Evolutionary conservation across 352 stramenopile genomes (phyloP), one percentile per base, ranked within the genome.

Genomic region (Phytophthora megakarya): DNA sequence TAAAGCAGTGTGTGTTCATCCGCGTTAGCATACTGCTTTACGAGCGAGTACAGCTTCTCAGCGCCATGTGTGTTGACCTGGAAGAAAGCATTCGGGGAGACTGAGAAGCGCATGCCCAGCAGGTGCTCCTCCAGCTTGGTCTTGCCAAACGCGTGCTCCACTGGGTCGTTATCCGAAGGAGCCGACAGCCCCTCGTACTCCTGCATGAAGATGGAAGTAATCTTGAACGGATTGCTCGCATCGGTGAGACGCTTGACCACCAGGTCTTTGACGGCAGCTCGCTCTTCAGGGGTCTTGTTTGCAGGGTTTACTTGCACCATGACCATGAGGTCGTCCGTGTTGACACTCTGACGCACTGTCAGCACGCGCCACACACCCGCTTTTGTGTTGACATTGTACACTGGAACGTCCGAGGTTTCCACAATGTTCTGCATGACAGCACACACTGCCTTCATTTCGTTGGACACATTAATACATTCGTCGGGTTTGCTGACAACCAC

Each of bases 51-150:
- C 1, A 99, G 84, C 33, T 92, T 84, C 75, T 99, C 96, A 0
- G 97, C 97, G 44, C 92, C 93, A 38, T 73, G 73, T 1, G 97
- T 99, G 70, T 99, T 99, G 4, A 98, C 97, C 56, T 98, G 92
- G 78, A 98, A 98, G 76, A 98, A 98, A 3, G 95, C 95, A 8
- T 84, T 82, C 3, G 95, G 90, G 2, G 92, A 98, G 25, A 98
- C 85, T 5, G 71, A 85, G 69, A 98, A 98, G 42, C 80, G 78
- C 71, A 95, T 87, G n/a, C 80, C 89, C 21, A 97, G 67, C 42
- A 98, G 60, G 13, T 90, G 65, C 48, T 98, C 91, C 50, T 93
- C 80, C 19, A 98, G 89, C 33, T 76, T 80, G 13, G 67, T 69
- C 22, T 80, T 67, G 19, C 92, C 92, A 58, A 75, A 89, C 22